These are phyloP conservation scores for Cryphonectria naterciae DNA, from an alignment of 2,329 filamentous ascomycete genomes.

Conservation along the genomic window DNA sequence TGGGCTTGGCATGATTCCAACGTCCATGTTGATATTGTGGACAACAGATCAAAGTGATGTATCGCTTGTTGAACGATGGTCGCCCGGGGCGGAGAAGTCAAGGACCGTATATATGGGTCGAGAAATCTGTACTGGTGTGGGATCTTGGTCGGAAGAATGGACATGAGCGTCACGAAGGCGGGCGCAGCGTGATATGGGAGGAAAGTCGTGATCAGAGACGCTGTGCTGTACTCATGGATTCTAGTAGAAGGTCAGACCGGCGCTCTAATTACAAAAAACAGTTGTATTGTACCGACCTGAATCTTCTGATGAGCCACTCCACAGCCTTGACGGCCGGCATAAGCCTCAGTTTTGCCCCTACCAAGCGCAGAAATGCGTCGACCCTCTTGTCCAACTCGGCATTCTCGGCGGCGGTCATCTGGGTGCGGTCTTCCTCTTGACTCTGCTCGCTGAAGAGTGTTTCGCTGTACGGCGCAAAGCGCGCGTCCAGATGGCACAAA, in stretches of 20 bases:
- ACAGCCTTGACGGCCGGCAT: slow-evolving; percentile 88
- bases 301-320: slow-evolving; percentile 92
- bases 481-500: slow-evolving; percentile 80
- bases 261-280: background rate
- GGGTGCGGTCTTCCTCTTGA: slow-evolving; percentile 81
- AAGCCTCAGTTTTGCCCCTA: slow-evolving; percentile 75
- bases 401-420: slow-evolving; percentile 83
- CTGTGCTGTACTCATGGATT: slow-evolving; percentile 89
- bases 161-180: slow-evolving; percentile 82
- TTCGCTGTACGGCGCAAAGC: slow-evolving; percentile 74
- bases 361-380: slow-evolving; percentile 81
- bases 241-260: slow-evolving; percentile 48
- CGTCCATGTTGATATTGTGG: slow-evolving; percentile 77
- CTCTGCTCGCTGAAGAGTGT: slow-evolving; percentile 94
- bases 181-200: slow-evolving; percentile 89
- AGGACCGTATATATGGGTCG: slow-evolving; percentile 79
- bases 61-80: slow-evolving; percentile 83
- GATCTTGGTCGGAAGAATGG: slow-evolving; percentile 79
- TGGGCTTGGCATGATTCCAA: slow-evolving; percentile 72
- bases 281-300: slow-evolving; percentile 61
- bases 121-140: slow-evolving; percentile 82
- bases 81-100: slow-evolving; percentile 76
- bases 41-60: slow-evolving; percentile 76
- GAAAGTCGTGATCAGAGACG: slow-evolving; percentile 78
- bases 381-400: slow-evolving; percentile 76